Conservation (phyloP, 306 rosid species). For the Myrica gale region DNA sequence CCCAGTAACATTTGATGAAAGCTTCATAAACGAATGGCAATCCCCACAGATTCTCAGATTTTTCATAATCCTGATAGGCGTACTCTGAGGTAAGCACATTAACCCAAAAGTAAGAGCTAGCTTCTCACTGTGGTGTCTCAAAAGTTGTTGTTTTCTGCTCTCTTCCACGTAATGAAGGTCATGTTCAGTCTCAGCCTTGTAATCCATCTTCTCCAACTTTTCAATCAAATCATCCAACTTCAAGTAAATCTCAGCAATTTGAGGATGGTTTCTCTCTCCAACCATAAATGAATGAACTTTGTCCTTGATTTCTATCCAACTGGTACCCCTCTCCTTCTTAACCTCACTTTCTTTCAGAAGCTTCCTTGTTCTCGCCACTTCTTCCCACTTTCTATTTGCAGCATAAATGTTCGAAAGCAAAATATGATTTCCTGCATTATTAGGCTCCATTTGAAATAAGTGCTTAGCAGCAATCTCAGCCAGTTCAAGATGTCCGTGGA, state of each 20-base stretch:
- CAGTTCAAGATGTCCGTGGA: conserved; percentile 51
- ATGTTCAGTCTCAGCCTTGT: conserved; percentile 52
- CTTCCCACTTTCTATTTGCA: conserved; percentile 67
- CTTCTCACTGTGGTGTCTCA: conserved; percentile 85
- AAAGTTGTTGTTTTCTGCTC: conserved; percentile 57
- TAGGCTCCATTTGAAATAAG: conserved; percentile 69
- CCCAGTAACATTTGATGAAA: conserved; percentile 41
- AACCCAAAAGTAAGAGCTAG: conserved; percentile 74
- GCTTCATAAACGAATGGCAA: conserved; percentile 83
- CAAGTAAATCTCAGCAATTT: conserved; percentile 48
- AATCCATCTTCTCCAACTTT: conserved; percentile 57
- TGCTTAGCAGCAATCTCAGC: conserved; percentile 79
- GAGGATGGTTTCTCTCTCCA: conserved; percentile 69
- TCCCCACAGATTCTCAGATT: conserved; percentile 92
- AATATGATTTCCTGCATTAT: conserved; percentile 82
- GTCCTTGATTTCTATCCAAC: conserved; percentile 84
- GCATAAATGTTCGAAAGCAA: conserved; percentile 78
- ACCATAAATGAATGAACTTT: conserved; percentile 70
- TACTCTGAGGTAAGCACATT: conserved; percentile 60
- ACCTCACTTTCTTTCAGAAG: conserved; percentile 58
- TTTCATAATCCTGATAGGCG: conserved; percentile 81
- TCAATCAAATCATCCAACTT: conserved; percentile 58
- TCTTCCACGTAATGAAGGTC: conserved; percentile 74
- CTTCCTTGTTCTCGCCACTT: conserved; percentile 75
- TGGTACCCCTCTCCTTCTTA: conserved; percentile 74